Percentiles rank a stretch among this genome's conserved stretches.
Conservation (phyloP, 2,329 filamentous ascomycete species). For the Ceratocystis smalleyi region DNA sequence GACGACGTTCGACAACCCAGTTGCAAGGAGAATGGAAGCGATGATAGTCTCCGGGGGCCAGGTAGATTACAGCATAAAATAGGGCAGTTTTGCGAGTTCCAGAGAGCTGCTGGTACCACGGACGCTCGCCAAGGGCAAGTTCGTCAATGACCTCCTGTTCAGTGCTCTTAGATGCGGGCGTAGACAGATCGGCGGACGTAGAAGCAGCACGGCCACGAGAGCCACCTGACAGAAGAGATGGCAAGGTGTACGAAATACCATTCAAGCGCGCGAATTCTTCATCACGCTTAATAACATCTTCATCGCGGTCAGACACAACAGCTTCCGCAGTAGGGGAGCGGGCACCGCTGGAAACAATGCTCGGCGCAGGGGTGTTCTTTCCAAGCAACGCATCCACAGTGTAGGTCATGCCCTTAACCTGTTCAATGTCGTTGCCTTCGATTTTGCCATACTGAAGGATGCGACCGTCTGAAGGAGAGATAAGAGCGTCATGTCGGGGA, state of each 20-base stretch:
- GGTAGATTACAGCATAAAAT: conserved; percentile 89
- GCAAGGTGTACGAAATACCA: conserved; percentile 87
- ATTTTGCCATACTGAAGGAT: conserved; percentile 87
- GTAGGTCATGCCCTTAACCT: conserved; percentile 98
- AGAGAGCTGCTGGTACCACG: conserved; percentile 56
- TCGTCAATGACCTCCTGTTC: conserved; percentile 51
- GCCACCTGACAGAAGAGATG: conserved; percentile 71
- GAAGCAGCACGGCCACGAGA: conserved; percentile 25
- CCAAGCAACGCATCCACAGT: conserved; percentile 85
- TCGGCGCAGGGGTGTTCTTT: conserved; percentile 40
- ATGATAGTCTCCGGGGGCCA: conserved; percentile 89
- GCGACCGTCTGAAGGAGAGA: conserved; percentile 81
- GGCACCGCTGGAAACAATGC: conserved; percentile 34
- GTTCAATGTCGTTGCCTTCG: conserved; percentile 85
- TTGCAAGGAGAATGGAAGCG: conserved; percentile 90
- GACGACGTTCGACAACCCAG: conserved; percentile 86
- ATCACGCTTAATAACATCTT: conserved; percentile 59
- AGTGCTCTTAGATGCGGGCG: conserved; percentile 59
- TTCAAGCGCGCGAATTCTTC: conserved; percentile 91
- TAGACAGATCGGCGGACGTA: conserved; percentile 51
- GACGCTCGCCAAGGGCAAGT: conserved; percentile 53
- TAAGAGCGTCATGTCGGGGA: conserved; percentile 58
- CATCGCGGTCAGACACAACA: conserved; percentile 29
- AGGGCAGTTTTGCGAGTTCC: conserved; percentile 44
- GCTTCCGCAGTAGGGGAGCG: conserved; percentile 9